Evolutionary conservation across 208 protist genomes (phyloP).

Genomic region (Wallacemonas sp.): DNA sequence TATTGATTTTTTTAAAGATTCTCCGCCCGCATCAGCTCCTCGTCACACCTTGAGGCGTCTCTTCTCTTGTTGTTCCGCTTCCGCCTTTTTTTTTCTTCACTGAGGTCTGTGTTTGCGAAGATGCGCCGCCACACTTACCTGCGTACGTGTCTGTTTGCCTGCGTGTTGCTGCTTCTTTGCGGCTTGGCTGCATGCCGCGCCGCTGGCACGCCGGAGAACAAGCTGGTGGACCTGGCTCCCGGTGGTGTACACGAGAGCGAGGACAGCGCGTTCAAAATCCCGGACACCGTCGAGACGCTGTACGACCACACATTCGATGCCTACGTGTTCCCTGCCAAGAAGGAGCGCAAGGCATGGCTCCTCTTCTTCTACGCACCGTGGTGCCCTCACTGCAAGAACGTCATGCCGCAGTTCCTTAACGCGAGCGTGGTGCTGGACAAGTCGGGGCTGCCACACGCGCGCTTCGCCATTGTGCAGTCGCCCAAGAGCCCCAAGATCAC

Average conservation of each 20-base stretch:
- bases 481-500: slow-evolving; percentile 36
- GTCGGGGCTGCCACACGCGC: slow-evolving; percentile 29
- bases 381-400: slow-evolving; percentile 76
- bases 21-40: too few relatives aligned
- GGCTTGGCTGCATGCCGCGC: not conserved
- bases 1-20: too few relatives aligned
- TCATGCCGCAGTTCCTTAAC: slow-evolving; percentile 75
- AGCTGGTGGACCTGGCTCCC: slow-evolving; percentile 15
- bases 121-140: not conserved
- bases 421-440: slow-evolving; percentile 36
- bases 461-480: slow-evolving; percentile 63
- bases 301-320: slow-evolving; percentile 60
- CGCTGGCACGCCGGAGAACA: slow-evolving; percentile 6
- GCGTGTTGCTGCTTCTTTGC: slow-evolving; percentile 3
- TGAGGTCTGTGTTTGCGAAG: not conserved
- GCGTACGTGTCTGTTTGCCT: not conserved
- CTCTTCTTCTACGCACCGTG: slow-evolving; percentile 83
- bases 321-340: slow-evolving; percentile 48
- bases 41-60: not conserved
- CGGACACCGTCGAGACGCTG: slow-evolving; percentile 31
- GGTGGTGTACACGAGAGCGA: slow-evolving; percentile 13
- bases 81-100: not conserved
- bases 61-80: slow-evolving; percentile 2
- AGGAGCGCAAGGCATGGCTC: slow-evolving; percentile 44
- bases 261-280: slow-evolving; percentile 22